Conservation (phyloP, 371 early-diverging fungal species). For the Mycotypha africana region DNA sequence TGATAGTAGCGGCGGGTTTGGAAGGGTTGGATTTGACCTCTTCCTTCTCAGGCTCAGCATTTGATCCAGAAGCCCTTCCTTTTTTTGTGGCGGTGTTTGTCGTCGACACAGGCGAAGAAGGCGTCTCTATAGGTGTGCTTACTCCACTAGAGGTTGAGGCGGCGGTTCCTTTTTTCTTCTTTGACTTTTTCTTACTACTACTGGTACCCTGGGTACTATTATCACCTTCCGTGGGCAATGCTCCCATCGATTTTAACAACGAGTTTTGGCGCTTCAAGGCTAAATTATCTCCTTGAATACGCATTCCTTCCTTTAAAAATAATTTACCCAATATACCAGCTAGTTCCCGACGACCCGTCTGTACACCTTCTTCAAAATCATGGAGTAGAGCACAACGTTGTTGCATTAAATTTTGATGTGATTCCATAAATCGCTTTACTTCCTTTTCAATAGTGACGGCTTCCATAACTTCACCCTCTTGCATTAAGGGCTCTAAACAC, state of each 20-base stretch:
- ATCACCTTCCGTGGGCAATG: neutral
- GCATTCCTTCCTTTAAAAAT: conserved; percentile 67
- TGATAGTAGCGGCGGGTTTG: too few species aligned
- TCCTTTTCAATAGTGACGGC: conserved; percentile 46
- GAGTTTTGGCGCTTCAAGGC: conserved; percentile 65
- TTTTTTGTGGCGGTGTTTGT: too few species aligned
- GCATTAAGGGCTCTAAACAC: conserved; percentile 63
- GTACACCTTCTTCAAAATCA: conserved; percentile 63
- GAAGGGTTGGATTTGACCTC: neutral
- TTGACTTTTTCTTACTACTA: conserved; percentile 30
- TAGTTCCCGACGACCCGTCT: conserved; percentile 62
- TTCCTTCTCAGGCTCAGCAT: neutral
- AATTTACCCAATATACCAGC: conserved; percentile 66
- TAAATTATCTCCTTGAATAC: conserved; percentile 63
- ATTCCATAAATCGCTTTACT: conserved; percentile 38
- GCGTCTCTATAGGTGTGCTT: conserved; percentile 2
- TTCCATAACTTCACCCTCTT: conserved; percentile 68
- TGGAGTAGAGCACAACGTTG: conserved; percentile 51
- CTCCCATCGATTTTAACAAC: conserved; percentile 52
- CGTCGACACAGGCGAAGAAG: too few species aligned
- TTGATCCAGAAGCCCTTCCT: neutral
- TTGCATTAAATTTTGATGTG: conserved; percentile 44
- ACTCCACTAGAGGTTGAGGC: conserved; percentile 2
- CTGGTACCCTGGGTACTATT: too few species aligned
- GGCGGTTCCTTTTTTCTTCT: conserved; percentile 40